phyloP scores from a whole-genome alignment of 1,284 basidiomycete species.

The Rhizopogon parksii region DNA sequence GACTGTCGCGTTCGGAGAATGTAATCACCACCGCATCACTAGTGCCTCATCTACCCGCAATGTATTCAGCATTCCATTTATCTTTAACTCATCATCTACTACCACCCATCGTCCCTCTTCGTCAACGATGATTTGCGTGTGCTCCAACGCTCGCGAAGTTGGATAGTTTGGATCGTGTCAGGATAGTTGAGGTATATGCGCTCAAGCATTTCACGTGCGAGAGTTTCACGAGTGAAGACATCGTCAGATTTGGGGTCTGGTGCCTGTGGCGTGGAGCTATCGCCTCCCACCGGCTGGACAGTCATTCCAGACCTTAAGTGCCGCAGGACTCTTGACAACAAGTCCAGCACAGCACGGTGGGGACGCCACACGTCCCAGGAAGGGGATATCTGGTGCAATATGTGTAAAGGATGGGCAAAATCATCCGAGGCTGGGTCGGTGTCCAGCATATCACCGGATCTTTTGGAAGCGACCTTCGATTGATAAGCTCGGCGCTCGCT shows the following conservation, averaged over 20 bases:
- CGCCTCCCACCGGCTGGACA: slow-evolving; percentile 36
- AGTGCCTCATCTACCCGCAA: slow-evolving; percentile 21
- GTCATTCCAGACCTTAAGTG: slow-evolving; percentile 46
- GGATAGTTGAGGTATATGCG: slow-evolving; percentile 46
- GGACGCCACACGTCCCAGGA: slow-evolving; percentile 61
- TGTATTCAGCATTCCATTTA: slow-evolving; percentile 20
- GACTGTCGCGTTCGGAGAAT: slow-evolving; percentile 3
- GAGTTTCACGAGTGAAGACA: slow-evolving; percentile 19
- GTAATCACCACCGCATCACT: slow-evolving; percentile 19
- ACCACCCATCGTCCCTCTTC: slow-evolving; percentile 11
- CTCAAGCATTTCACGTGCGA: slow-evolving; percentile 35
- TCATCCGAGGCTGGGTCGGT: slow-evolving; percentile 24
- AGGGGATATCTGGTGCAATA: slow-evolving; percentile 57
- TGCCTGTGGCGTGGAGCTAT: slow-evolving; percentile 14
- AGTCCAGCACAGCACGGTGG: slow-evolving; percentile 42
- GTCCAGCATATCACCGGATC: slow-evolving; percentile 13
- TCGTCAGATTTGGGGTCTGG: slow-evolving; percentile 12
- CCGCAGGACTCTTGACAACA: slow-evolving; percentile 39
- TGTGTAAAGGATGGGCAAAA: slow-evolving; percentile 50
- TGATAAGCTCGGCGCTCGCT: slow-evolving; percentile 20
- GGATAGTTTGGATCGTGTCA: slow-evolving; percentile 37
- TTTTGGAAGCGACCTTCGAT: slow-evolving; percentile 16
- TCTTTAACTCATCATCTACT: slow-evolving; percentile 11
- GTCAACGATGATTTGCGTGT: slow-evolving; percentile 21
- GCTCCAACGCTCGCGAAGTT: slow-evolving; percentile 31